A percentile compares a stretch with the other conserved stretches of the same genome.
Evolutionary conservation across 768 basidiomycete species (phyloP).

Genomic region (Termitomyces sp.): DNA sequence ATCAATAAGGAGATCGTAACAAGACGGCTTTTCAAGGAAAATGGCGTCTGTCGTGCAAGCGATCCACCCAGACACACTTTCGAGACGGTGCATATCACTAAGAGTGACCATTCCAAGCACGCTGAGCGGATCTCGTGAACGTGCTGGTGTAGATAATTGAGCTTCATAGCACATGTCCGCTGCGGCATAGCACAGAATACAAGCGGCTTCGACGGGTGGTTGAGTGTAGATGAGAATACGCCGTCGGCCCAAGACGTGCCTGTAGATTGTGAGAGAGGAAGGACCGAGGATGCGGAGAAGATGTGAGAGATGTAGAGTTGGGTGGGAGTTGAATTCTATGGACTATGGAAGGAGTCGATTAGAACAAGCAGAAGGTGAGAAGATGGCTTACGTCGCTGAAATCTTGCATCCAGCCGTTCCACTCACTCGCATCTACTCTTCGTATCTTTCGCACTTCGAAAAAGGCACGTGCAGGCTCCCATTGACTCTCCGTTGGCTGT

Average conservation of each 20-base stretch:
- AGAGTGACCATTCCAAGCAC: conserved; percentile 81
- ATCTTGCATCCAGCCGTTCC: conserved; percentile 67
- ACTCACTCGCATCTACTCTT: conserved; percentile 47
- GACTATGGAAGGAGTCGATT: not conserved
- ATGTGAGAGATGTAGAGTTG: conserved; percentile 69
- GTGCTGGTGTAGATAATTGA: conserved; percentile 25
- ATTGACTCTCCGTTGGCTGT: conserved; percentile 49
- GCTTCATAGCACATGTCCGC: conserved; percentile 43
- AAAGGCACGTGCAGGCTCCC: conserved; percentile 56
- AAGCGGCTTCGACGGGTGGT: conserved; percentile 77
- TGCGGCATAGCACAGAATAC: conserved; percentile 67
- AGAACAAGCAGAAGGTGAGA: not conserved
- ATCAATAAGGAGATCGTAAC: conserved; percentile 80
- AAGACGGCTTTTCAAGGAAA: conserved; percentile 73
- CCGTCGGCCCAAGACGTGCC: conserved; percentile 67
- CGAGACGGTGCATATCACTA: conserved; percentile 63
- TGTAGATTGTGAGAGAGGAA: conserved; percentile 72
- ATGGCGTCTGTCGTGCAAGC: conserved; percentile 86
- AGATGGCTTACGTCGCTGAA: conserved; percentile 44
- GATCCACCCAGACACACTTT: conserved; percentile 74
- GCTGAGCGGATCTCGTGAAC: conserved; percentile 39
- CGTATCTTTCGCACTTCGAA: conserved; percentile 59
- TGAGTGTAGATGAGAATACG: conserved; percentile 77
- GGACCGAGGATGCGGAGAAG: conserved; percentile 74
- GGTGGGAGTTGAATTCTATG: conserved; percentile 24